Conservation (phyloP, 306 rosid genomes). For the Biancaea sappan region DNA sequence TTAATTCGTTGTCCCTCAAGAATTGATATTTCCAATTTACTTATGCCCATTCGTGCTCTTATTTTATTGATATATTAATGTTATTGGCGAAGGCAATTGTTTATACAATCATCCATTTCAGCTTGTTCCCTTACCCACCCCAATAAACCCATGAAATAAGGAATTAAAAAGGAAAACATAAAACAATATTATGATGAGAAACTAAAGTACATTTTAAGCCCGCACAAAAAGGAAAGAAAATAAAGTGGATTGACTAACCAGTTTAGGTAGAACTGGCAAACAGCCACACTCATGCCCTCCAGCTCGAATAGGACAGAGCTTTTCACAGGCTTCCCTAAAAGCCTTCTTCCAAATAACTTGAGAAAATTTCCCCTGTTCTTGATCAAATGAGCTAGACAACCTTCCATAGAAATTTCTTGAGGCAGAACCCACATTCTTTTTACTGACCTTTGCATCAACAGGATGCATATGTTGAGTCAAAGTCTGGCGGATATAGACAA, state of each 20-base stretch:
- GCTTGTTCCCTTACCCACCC: neutral
- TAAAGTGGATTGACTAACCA: slow-evolving; percentile 47
- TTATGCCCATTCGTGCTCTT: neutral
- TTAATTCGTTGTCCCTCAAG: neutral
- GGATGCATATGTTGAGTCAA: slow-evolving; percentile 84
- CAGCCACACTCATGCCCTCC: slow-evolving; percentile 89
- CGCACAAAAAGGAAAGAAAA: neutral
- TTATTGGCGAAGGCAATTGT: neutral
- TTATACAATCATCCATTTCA: neutral
- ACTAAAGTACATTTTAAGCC: neutral
- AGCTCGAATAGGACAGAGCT: slow-evolving; percentile 78
- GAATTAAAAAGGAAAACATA: neutral
- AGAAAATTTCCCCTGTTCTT: slow-evolving; percentile 64
- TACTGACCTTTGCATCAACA: slow-evolving; percentile 42
- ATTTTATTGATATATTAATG: neutral
- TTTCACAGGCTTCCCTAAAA: slow-evolving; percentile 70
- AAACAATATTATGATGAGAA: neutral
- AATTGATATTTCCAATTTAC: neutral
- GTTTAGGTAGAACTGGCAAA: slow-evolving; percentile 63
- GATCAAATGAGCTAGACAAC: slow-evolving; percentile 51
- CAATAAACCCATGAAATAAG: neutral
- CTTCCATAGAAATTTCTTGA: slow-evolving; percentile 50
- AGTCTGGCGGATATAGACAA: slow-evolving; percentile 56
- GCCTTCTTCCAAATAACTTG: slow-evolving; percentile 81
- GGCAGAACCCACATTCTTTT: slow-evolving; percentile 39